Evolutionary conservation across 2,329 filamentous ascomycete species (phyloP).

Genomic region (Bipolaris sorokiniana): DNA sequence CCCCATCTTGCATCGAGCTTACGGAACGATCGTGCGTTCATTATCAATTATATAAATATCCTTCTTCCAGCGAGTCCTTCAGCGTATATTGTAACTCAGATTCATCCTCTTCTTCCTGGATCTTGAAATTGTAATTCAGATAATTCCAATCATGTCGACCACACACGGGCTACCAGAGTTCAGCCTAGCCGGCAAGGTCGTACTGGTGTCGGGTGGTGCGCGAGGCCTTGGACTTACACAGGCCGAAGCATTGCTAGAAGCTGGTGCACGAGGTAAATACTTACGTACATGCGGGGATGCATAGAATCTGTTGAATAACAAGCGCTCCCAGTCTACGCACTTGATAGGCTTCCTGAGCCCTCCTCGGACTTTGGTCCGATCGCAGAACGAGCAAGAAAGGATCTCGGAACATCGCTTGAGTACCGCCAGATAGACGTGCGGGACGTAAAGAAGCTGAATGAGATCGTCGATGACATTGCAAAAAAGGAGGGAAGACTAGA

Average conservation of each 20-base stretch:
- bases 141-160: constrained; percentile 22
- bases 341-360: constrained; percentile 67
- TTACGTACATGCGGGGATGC: background rate
- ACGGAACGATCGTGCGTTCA: constrained; percentile 3
- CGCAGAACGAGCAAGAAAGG: constrained; percentile 65
- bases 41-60: constrained; percentile 7
- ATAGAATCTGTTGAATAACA: background rate
- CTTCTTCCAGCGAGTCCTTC: background rate
- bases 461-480: constrained; percentile 71
- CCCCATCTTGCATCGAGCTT: constrained; percentile 5
- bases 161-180: constrained; percentile 69
- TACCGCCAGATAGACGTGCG: constrained; percentile 84
- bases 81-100: background rate
- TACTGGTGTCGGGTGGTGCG: constrained; percentile 74
- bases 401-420: constrained; percentile 70
- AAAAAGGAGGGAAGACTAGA: constrained; percentile 74
- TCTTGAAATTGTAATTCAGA: background rate
- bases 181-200: constrained; percentile 71
- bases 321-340: constrained; percentile 63
- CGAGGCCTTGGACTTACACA: constrained; percentile 76
- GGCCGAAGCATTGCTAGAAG: constrained; percentile 75
- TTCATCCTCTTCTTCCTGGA: background rate
- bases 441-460: constrained; percentile 70
- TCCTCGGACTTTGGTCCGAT: constrained; percentile 68
- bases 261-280: constrained; percentile 67